Evolutionary conservation across 2,329 filamentous ascomycete species (phyloP), one percentile per base, ranked within the genome.

Genomic region (Colletotrichum agaves): DNA sequence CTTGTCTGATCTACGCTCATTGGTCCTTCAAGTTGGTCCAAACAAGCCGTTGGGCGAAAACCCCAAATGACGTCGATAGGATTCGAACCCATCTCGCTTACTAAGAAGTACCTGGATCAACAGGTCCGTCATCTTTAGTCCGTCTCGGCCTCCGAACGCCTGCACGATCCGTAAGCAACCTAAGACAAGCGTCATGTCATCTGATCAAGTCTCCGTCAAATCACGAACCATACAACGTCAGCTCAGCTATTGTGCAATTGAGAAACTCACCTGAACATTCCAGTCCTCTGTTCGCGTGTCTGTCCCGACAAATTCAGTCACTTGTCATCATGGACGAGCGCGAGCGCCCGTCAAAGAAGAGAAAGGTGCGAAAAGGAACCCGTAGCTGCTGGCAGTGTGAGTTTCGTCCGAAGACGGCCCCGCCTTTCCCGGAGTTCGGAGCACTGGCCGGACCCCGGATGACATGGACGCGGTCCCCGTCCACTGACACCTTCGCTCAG

Each of bases 311-410:
- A 13, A 8, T 11, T 11, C 33, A 10, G 33, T 37, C 33, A 37
- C 33, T 37, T 13, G 23, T 37, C 10, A 19, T 12, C 19, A 68
- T 65, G 65, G 65, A 68, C 13, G 65, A 66, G 47, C 55, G 66
- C 13, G 65, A 66, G 47, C 55, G 65, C 11, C 61, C 65, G 15
- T 21, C 53, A 7, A 81, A 78, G 70, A 76, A 77, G 60, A 74
- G 78, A 41, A 85, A 81, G 65, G 23, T 86, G 21, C 82, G 85
- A 21, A 88, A 87, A 60, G 86, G 86, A n/a, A 88, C 86, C 0
- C 79, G 76, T 31, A 87, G 84, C 63, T 88, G 86, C 73, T 88
- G 85, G 85, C 85, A 87, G 70, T 88, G 86, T 79, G 85, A 85
- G 74, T 67, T 27, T 63, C 63, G 63, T 58, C 52, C 63, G 52